Evolutionary conservation across 1,284 basidiomycete genomes (phyloP), one percentile per base, ranked within the genome.

Genomic region (Pterulicium gracile): DNA sequence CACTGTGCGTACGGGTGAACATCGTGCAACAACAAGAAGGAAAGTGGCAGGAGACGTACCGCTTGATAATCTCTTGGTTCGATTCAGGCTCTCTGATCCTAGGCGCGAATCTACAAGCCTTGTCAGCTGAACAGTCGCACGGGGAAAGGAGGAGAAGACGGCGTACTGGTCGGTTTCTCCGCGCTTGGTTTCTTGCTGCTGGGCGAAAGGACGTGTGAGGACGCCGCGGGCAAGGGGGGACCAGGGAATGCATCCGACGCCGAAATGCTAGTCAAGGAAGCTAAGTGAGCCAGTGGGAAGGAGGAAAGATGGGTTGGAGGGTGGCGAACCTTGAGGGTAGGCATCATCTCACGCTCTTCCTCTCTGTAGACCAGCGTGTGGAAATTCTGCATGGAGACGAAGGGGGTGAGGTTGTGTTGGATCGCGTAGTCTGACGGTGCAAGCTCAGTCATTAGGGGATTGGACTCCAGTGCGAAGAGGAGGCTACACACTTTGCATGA

Each of bases 381-480:
- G 46, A 75, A 76, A 56, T 81, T 81, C 57, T 87, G 83, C 81
- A 85, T 83, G 10, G 73, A 77, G 55, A 81, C 75, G 62, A 82
- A 81, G 0, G 74, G 76, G 0, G 79, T 81, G 22, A 81, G 64
- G 15, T 72, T 69, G 58, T 81, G 71, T 24, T 59, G 58, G 47
- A 72, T 70, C 1, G 68, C 72, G 53, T 72, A 73, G 51, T 66
- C 61, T 63, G 53, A 42, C 3, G 35, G 18, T 10, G 27, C n/a
- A n/a, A n/a, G 13, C 44, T 14, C 3, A 18, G 45, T 14, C 27
- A 7, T 13, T 34, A 15, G 34, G 34, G 18, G 27, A 7, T 17
- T 27, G 23, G 17, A 4, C 20, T 3, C 34, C 7, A 14, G 24
- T 21, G 24, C 23, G 14, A 24, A 22, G n/a, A 2, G 14, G 27